These are phyloP conservation scores for Santalum album DNA, from an alignment of 164 flowering plant genomes.

Conservation along the genomic window DNA sequence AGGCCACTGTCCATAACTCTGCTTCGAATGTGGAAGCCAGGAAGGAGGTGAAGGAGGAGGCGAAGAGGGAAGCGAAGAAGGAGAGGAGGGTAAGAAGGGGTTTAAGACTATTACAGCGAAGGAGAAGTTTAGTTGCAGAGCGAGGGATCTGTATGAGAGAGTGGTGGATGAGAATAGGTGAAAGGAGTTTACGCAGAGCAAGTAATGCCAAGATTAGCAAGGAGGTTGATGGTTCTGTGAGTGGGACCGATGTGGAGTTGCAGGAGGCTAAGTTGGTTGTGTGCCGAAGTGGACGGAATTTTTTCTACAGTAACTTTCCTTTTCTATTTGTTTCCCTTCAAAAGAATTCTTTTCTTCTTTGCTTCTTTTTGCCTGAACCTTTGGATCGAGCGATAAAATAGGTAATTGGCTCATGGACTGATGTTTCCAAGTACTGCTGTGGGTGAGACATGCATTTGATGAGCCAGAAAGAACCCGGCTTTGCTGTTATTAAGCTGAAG, in stretches of 20 bases:
- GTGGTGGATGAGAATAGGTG: constrained; percentile 98
- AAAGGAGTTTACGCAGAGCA: constrained; percentile 97
- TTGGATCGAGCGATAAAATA: too few relatives aligned
- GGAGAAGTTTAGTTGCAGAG: constrained; percentile 84
- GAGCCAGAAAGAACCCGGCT: constrained; percentile 80
- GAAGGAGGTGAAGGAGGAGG: constrained; percentile 27
- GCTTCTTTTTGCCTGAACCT: too few relatives aligned
- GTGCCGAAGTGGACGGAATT: too few relatives aligned
- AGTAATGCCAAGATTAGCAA: constrained; percentile 89
- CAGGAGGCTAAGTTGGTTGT: too few relatives aligned
- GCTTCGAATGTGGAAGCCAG: constrained; percentile 3
- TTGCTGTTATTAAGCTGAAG: constrained; percentile 46
- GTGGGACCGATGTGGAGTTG: constrained; percentile 75
- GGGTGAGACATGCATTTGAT: constrained; percentile 62
- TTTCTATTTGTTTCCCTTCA: too few relatives aligned
- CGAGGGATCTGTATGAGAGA: constrained; percentile 74
- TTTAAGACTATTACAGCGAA: constrained; percentile 69
- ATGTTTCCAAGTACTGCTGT: too few relatives aligned
- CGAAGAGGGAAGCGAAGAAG: constrained; percentile 17
- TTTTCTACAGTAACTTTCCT: too few relatives aligned
- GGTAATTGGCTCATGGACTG: too few relatives aligned
- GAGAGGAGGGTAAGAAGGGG: constrained; percentile 73
- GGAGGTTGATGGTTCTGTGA: constrained; percentile 88
- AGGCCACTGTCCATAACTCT: constrained; percentile 6
- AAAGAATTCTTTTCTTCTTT: too few relatives aligned